Percentiles rank a stretch among this genome's conserved stretches.
These are phyloP conservation scores for Adenanthera pavonina DNA, from an alignment of 306 rosid genomes.

Conservation along the genomic window DNA sequence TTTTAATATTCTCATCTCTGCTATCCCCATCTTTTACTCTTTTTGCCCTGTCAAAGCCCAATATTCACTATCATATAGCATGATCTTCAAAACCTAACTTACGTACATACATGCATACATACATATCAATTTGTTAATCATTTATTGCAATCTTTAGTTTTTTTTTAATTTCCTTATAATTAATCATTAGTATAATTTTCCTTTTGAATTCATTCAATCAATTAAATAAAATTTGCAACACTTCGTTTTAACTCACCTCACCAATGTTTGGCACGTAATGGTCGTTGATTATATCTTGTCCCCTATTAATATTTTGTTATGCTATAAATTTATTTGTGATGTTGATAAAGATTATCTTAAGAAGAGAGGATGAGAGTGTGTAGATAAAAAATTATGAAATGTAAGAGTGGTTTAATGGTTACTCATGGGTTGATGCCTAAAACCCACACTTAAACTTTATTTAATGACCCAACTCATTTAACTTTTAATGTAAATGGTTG, in stretches of 20 bases:
- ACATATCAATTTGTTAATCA: neutral
- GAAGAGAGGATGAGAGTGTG: neutral
- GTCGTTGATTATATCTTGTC: neutral
- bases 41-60: too few relatives aligned
- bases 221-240: neutral
- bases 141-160: neutral
- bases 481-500: neutral
- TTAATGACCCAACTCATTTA: neutral
- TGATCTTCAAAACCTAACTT: too few relatives aligned
- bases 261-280: neutral
- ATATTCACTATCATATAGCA: too few relatives aligned
- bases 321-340: neutral
- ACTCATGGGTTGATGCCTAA: neutral
- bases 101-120: neutral
- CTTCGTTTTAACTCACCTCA: neutral
- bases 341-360: too few relatives aligned
- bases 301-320: neutral
- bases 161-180: neutral
- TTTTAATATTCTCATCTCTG: too few relatives aligned
- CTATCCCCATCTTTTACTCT: too few relatives aligned
- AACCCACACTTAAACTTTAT: neutral
- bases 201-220: neutral
- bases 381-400: neutral
- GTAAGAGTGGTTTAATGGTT: neutral
- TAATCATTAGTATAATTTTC: neutral